Base-by-base conservation (phyloP, 441 rosid species). In the Adansonia grandidieri region DNA sequence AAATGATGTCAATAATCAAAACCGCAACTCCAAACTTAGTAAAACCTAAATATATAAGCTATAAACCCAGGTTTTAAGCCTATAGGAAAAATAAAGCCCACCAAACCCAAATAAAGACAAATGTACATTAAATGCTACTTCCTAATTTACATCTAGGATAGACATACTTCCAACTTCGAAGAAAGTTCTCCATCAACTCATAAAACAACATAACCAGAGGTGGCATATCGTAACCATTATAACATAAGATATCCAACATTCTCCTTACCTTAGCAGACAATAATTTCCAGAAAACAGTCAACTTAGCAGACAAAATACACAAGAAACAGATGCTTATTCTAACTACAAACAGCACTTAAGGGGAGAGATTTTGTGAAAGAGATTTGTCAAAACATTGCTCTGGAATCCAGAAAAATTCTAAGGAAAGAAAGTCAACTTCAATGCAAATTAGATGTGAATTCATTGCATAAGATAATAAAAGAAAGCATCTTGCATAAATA, bases 301-400 rank as follows among this genome's bases (percentile, higher is more conserved):
- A 3, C 40, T 37, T 56, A 54, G 40, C 40, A 67, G 60, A 17
- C 56, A 54, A 6, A 54, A 40, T 44, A 54, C 50, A 54, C 2
- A 54, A 71, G 74, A 73, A 61, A 37, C 61, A 72, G 10, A 72
- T 28, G 32, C 24, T 53, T n/a, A 54, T 50, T 71, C 47, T 28
- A 71, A 71, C 75, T 32, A 58, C n/a, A 54, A 32, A 48, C 45
- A 71, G 63, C 4, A 28, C 42, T 71, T 9, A 71, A 28, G 19
- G 24, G 48, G 48, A 32, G 47, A 64, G 14, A 13, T 13, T 67
- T 22, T 68, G 54, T 19, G 17, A 15, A 17, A 64, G 48, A 64
- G 19, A 48, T 47, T 68, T 22, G 54, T 48, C 57, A 47, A 24
- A 69, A 69, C 73, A 69, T 69, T 51, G 74, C 48, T 53, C 24